Evolutionary conservation across 164 flowering plant species (phyloP).

Genomic region (Liquidambar formosana): DNA sequence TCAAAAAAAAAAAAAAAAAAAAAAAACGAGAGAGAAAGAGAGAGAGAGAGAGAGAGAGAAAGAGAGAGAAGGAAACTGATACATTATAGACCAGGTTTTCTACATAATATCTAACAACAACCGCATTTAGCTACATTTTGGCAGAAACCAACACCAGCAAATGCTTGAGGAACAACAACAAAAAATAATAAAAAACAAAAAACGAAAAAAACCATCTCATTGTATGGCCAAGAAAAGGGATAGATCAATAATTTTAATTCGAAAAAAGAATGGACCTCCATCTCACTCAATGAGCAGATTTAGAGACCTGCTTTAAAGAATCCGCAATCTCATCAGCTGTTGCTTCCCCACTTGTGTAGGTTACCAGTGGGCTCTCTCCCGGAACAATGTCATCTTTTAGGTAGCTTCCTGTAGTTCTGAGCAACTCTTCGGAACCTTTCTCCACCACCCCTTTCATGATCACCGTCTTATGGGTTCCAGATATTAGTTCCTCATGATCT

Average conservation of each 20-base stretch:
- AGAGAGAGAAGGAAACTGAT: no score
- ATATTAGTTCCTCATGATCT: constrained; percentile 80
- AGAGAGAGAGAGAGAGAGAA: no score
- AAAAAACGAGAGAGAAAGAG: no score
- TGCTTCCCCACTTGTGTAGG: constrained; percentile 33
- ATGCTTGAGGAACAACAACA: no score
- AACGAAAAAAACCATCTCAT: not conserved
- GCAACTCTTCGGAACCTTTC: constrained; percentile 70
- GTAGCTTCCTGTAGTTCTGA: constrained; percentile 68
- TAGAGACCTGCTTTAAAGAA: constrained; percentile 45
- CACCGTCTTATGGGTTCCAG: constrained; percentile 84
- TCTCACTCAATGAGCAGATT: constrained; percentile 34
- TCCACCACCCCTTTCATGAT: constrained; percentile 70
- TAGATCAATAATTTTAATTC: no score
- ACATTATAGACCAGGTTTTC: no score
- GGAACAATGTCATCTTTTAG: constrained; percentile 77
- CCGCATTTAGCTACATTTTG: no score
- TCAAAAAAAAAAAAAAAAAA: no score
- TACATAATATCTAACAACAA: no score
- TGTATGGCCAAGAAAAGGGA: not conserved
- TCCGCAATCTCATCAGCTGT: constrained; percentile 57
- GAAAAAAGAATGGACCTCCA: not conserved
- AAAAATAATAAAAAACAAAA: no score
- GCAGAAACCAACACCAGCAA: no score
- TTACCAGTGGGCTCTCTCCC: constrained; percentile 60